These are phyloP conservation scores for Eimeria falciformis DNA, from an alignment of 169 alveolate species.

Conservation along the genomic window DNA sequence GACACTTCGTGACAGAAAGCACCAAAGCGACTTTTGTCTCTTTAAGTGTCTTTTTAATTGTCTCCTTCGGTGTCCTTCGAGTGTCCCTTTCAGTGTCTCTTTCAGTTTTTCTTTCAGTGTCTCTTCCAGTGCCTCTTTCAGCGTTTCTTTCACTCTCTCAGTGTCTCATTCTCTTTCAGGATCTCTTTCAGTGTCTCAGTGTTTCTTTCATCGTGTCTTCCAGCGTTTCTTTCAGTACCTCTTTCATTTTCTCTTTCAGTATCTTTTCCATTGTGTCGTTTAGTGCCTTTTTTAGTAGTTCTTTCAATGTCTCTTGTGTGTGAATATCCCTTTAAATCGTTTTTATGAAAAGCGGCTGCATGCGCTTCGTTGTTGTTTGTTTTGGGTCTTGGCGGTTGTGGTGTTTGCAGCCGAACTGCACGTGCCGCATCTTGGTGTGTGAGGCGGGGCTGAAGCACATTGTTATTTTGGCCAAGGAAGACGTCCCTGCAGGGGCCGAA, in stretches of 20 bases:
- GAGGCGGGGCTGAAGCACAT: constrained; percentile 95
- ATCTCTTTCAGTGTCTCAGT: neutral
- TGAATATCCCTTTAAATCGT: neutral
- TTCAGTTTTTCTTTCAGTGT: neutral
- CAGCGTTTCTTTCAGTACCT: neutral
- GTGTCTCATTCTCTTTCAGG: neutral
- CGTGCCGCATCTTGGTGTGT: constrained; percentile 90
- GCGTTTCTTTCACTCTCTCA: too few relatives aligned
- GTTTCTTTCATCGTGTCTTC: neutral
- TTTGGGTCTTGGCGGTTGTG: neutral
- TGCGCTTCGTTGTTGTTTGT: neutral
- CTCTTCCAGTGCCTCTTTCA: too few relatives aligned
- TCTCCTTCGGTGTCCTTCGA: too few relatives aligned
- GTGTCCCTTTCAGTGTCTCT: too few relatives aligned
- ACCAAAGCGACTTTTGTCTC: too few relatives aligned
- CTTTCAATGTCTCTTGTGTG: neutral
- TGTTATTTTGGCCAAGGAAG: constrained; percentile 95
- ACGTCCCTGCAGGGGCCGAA: constrained; percentile 96
- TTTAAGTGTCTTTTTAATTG: too few relatives aligned
- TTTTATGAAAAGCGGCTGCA: neutral
- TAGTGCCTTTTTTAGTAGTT: neutral
- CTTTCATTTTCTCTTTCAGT: neutral
- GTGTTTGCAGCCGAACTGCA: constrained; percentile 88
- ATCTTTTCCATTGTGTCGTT: neutral
- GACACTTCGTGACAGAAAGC: too few relatives aligned